Evolutionary conservation across 495 filamentous ascomycete genomes (phyloP), one percentile per base, ranked within the genome.

Genomic region (Penicillium fimorum): DNA sequence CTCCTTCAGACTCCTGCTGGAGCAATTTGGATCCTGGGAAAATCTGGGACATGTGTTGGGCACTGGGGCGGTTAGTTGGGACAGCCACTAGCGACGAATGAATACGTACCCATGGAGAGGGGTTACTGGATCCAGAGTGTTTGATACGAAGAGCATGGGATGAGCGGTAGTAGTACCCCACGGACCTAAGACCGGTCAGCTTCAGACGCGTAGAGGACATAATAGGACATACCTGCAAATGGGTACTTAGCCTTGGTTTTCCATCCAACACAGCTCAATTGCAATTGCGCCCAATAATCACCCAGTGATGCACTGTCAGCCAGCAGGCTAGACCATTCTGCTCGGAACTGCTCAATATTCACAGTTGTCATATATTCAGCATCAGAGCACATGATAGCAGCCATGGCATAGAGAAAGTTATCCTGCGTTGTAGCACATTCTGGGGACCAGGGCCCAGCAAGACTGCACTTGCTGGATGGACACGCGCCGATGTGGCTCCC

Each of bases 341-440:
- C 47, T 3, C 63, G 55, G 49, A 90, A 88, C 2, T 64, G 61
- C 1, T 71, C 62, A 1, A 74, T 53, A 4, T 75, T 77, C 2
- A 72, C 58, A 2, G 63, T 61, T 6, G 68, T 68, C 52, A 82
- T 59, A 15, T 72, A 73, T 27, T 76, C 75, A 0, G 77, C 78
- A 65, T 92, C 88, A 0, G 80, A 70, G 60, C 88, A 91, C 1
- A 86, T 67, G 40, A 91, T 84, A 3, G 84, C 84, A 15, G 74
- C 60, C 10, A 70, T 77, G 0, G 81, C 79, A 38, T 73, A 73
- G 0, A 63, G 37, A 17, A 64, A 61, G 37, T 74, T 74, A 30
- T 74, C 62, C n/a, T 57, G 82, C 68, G 57, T 57, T 2, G 52
- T 70, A 5, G 74, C 78, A 43, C 74, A 81, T 55, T 71, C 72